Base-by-base conservation (phyloP, 768 basidiomycete genomes). In the Trametes maxima region DNA sequence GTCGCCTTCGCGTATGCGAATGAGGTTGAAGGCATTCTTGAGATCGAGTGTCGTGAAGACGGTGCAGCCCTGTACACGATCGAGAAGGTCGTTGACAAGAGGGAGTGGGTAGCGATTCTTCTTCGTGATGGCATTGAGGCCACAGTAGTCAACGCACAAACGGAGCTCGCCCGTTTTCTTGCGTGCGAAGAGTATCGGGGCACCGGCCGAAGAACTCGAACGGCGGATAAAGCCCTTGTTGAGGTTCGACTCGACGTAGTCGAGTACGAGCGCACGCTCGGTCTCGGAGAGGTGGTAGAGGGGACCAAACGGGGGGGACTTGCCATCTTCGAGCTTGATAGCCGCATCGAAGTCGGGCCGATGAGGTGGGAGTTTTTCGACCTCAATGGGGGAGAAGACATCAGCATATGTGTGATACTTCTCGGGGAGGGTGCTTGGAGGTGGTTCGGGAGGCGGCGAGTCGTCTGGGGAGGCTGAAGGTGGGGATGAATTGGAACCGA, bases 41-140 rank as follows among this genome's bases (percentile, higher is more conserved):
- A 82, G 69, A 63, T 83, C 79, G 16, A 82, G 58, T 45, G 74
- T 74, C 3, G 74, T 72, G 60, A 75, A 80, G 46, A 70, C 39
- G 35, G 54, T 63, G n/a, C 53, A 55, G n/a, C 65, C 60, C 44
- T 65, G 57, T 11, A 69, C 53, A 14, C 61, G 48, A 47, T 76
- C 68, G n/a, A 76, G 67, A 4, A 76, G 66, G 39, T 78, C 72
- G 21, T 57, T 19, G 44, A 78, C 65, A 8, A 76, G 69, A 0
- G 75, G 75, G 17, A 78, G 66, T 0, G 74, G 74, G 37, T 76
- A 77, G 0, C 60, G 51, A 36, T 77, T 68, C 54, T 77, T 77
- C 51, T 69, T 72, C 0, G 73, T 77, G 43, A 72, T 74, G 1
- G 57, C 49, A 45, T 81, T 81, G n/a, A 74, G 58, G 8, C 63